Conservation (phyloP, 2,329 filamentous ascomycete species). For the Penicillium sp. region DNA sequence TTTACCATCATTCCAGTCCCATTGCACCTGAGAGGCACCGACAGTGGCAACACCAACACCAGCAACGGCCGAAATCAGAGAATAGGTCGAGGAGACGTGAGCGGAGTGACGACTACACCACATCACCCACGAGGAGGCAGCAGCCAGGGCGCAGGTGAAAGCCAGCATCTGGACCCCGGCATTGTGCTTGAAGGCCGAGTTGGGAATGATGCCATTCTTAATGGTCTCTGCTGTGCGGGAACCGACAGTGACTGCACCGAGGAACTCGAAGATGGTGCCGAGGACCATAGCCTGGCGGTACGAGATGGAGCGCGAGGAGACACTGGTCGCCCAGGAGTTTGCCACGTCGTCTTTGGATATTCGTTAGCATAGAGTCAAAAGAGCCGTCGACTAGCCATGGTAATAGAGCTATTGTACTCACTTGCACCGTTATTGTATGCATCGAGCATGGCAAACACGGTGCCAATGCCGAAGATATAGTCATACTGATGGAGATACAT, state of each 20-base stretch:
- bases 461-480: constrained; percentile 73
- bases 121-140: constrained; percentile 65
- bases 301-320: constrained; percentile 67
- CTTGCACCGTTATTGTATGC: constrained; percentile 77
- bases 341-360: constrained; percentile 67
- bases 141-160: constrained; percentile 33
- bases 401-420: no score
- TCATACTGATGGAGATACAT: constrained; percentile 63
- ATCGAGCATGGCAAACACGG: constrained; percentile 71
- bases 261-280: constrained; percentile 65
- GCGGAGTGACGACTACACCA: constrained; percentile 73
- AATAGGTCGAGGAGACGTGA: constrained; percentile 71
- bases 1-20: constrained; percentile 66
- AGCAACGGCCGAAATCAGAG: constrained; percentile 65
- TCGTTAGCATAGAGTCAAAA: no score
- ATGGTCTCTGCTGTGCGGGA: constrained; percentile 71
- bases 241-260: constrained; percentile 65
- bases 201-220: constrained; percentile 72
- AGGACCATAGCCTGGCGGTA: constrained; percentile 43
- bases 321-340: constrained; percentile 77
- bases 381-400: no score
- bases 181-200: constrained; percentile 56
- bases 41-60: constrained; percentile 67
- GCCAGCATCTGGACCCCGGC: constrained; percentile 67
- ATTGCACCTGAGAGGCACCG: constrained; percentile 60